Conservation (phyloP, 2,329 filamentous ascomycete genomes). For the Colletotrichum kahawae region DNA sequence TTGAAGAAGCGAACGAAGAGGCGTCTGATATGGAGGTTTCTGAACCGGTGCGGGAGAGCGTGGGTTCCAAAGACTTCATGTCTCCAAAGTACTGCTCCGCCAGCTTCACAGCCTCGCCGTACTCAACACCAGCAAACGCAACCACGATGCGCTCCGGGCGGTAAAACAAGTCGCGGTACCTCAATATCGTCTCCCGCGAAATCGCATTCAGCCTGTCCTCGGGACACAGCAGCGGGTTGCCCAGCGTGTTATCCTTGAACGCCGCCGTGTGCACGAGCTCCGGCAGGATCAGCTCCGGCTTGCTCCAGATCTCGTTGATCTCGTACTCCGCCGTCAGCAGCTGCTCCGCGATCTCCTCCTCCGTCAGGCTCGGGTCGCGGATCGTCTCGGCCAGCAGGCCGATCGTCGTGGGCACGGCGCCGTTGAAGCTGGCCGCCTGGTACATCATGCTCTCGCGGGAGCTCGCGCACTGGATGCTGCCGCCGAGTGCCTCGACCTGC, state of each 20-base stretch:
- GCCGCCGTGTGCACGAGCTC: slow-evolving; percentile 95
- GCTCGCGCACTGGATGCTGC: slow-evolving; percentile 96
- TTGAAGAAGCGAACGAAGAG: slow-evolving; percentile 24
- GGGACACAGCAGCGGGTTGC: slow-evolving; percentile 91
- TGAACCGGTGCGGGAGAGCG: slow-evolving; percentile 60
- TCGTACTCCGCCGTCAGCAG: slow-evolving; percentile 93
- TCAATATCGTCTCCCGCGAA: slow-evolving; percentile 72
- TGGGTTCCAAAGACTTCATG: slow-evolving; percentile 68
- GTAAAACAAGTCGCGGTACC: slow-evolving; percentile 85
- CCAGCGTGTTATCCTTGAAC: slow-evolving; percentile 94
- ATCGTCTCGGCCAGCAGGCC: slow-evolving; percentile 93
- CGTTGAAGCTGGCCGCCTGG: slow-evolving; percentile 97
- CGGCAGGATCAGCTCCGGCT: slow-evolving; percentile 93
- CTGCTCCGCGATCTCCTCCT: slow-evolving; percentile 86
- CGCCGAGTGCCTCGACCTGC: slow-evolving; percentile 84
- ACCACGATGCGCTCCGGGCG: slow-evolving; percentile 90
- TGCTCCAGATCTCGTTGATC: slow-evolving; percentile 95
- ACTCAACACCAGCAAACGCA: slow-evolving; percentile 90
- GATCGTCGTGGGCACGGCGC: slow-evolving; percentile 81
- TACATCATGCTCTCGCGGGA: slow-evolving; percentile 98
- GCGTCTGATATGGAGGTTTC: slow-evolving; percentile 50
- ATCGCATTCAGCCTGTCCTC: slow-evolving; percentile 81
- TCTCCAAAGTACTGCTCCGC: slow-evolving; percentile 89
- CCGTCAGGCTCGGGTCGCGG: slow-evolving; percentile 81
- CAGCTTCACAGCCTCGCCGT: slow-evolving; percentile 78